Percentiles rank a stretch among this genome's conserved stretches.
phyloP scores from a whole-genome alignment of 164 flowering plant species.

The Annona cherimola region DNA sequence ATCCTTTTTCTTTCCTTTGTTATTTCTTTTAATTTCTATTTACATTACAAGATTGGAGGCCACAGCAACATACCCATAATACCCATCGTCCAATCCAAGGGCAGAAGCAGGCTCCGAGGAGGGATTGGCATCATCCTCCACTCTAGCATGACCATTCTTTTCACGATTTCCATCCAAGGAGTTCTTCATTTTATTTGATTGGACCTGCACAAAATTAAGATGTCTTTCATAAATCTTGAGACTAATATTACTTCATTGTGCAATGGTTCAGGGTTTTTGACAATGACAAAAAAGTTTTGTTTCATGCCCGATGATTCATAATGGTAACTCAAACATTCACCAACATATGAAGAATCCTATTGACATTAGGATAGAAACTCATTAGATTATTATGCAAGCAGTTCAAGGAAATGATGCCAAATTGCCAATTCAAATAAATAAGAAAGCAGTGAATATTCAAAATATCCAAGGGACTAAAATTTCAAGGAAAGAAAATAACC shows the following conservation, averaged over 20 bases:
- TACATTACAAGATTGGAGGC: constrained; percentile 5
- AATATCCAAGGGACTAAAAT: not conserved
- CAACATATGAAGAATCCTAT: not conserved
- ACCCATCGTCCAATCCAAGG: constrained; percentile 32
- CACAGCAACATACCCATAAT: constrained; percentile 32
- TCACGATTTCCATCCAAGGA: constrained; percentile 5
- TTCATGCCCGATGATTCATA: no score
- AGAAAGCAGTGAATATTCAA: not conserved
- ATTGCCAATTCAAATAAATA: not conserved
- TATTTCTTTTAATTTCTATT: no score
- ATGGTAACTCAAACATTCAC: not conserved
- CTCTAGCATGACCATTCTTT: constrained; percentile 22
- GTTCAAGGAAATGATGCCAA: not conserved
- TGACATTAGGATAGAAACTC: not conserved
- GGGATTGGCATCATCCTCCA: constrained; percentile 24
- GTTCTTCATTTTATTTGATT: constrained; percentile 37
- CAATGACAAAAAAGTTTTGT: no score
- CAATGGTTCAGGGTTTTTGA: no score
- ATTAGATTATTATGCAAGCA: not conserved
- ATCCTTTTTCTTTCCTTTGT: not conserved
- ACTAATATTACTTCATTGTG: no score
- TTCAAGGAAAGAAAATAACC: no score
- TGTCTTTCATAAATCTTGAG: not conserved
- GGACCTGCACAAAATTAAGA: constrained; percentile 29
- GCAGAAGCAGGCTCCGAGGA: constrained; percentile 27